Base-by-base conservation (phyloP, 495 filamentous ascomycete species). In the Xylaria nigripes region DNA sequence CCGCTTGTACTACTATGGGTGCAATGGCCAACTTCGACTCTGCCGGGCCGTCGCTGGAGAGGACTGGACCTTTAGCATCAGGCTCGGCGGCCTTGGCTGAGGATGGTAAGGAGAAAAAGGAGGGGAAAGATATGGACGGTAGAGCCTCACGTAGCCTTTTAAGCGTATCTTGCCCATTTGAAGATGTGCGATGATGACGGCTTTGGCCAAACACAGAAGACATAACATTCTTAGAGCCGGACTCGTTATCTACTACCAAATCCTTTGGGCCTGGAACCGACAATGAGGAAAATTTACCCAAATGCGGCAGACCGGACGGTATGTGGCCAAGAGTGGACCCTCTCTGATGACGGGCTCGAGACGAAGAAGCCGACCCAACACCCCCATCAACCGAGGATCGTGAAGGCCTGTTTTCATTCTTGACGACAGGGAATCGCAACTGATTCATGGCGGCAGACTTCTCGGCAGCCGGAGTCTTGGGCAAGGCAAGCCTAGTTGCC, bases 401-500 rank as follows among this genome's bases (percentile, higher is more conserved):
- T 8, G 54, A 32, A n/a, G 61, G 48, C 19, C 49, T 1, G 51
- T 42, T 1, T n/a, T n/a, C n/a, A n/a, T 47, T 56, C 22, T 66
- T 59, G 25, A 49, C 44, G n/a, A 60, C 54, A 55, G 50, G 51
- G 51, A 88, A 85, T 13, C 78, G 73, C 19, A 76, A 51, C 6
- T 27, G 45, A 45, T 86, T 82, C 72, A 95, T 71, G 0, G 81
- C 81, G 0, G 83, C 81, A 29, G 71, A 81, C 71, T 87, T 92
- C 64, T 94, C 89, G 34, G 83, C 81, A 9, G 84, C 81, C 2
- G 89, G 84, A 0, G 86, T 92, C 42, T 74, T 76, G 13, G 86
- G 79, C 18, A 83, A 81, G 27, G 83, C 84, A 54, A 95, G 75
- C 40, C 84, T 78, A 45, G 81, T 86, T 38, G 92, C 90, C 15